Evolutionary conservation across 2,329 filamentous ascomycete species (phyloP).

Genomic region (Penicillium sp.): DNA sequence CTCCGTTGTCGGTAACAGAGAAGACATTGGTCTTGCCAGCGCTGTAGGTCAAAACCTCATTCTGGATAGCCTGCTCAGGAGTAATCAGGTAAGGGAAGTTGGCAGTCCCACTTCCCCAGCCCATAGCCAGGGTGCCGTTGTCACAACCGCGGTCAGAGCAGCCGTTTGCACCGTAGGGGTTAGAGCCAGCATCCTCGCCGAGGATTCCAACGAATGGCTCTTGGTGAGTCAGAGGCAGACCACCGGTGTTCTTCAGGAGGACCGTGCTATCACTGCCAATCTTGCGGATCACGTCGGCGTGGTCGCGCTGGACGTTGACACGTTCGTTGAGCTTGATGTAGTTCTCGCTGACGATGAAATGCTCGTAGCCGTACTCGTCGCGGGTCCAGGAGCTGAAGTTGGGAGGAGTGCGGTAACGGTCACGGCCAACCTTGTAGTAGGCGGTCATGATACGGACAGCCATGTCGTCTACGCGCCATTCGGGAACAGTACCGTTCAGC

Average conservation of each 20-base stretch:
- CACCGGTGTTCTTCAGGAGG: constrained; percentile 78
- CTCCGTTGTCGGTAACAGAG: constrained; percentile 58
- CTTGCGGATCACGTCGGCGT: constrained; percentile 70
- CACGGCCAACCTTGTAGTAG: constrained; percentile 63
- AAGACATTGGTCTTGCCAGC: constrained; percentile 65
- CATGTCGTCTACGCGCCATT: constrained; percentile 90
- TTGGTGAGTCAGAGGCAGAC: constrained; percentile 70
- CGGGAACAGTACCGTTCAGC: constrained; percentile 82
- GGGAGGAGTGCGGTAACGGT: constrained; percentile 53
- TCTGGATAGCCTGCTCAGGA: constrained; percentile 63
- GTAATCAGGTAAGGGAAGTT: constrained; percentile 64
- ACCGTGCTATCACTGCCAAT: constrained; percentile 79
- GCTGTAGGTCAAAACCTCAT: constrained; percentile 53
- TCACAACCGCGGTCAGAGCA: constrained; percentile 67
- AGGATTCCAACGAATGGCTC: constrained; percentile 75
- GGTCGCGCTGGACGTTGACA: constrained; percentile 77
- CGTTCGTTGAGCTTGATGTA: constrained; percentile 70
- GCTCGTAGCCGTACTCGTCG: constrained; percentile 69
- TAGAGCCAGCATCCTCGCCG: constrained; percentile 78
- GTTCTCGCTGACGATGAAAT: constrained; percentile 61
- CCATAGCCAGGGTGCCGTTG: constrained; percentile 62
- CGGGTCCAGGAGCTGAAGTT: constrained; percentile 89
- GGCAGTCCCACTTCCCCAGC: constrained; percentile 60
- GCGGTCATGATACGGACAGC: constrained; percentile 73
- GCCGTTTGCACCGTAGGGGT: constrained; percentile 72